These are phyloP conservation scores for Anthostomella pinea DNA, from an alignment of 2,329 filamentous ascomycete species.

Conservation along the genomic window DNA sequence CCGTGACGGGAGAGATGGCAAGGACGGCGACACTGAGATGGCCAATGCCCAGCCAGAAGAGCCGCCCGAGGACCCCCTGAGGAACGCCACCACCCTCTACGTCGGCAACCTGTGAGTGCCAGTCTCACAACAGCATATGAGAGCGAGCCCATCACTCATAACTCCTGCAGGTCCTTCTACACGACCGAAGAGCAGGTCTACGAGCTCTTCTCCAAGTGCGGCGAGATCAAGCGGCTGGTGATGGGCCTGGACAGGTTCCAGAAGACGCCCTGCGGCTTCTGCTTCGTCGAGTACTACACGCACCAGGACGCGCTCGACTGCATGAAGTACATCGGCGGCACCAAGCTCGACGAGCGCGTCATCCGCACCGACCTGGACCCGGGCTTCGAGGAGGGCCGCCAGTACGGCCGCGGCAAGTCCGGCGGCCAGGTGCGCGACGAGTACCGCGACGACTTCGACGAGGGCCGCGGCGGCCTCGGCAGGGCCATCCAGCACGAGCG, in stretches of 20 bases:
- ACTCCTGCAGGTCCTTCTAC: conserved; percentile 74
- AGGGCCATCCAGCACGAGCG: conserved; percentile 62
- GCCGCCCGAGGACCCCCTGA: conserved; percentile 70
- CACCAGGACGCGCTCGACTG: conserved; percentile 96
- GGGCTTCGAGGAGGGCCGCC: conserved; percentile 90
- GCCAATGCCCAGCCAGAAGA: conserved; percentile 46
- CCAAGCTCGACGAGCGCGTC: conserved; percentile 95
- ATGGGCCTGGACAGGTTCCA: conserved; percentile 97
- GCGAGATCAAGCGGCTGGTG: conserved; percentile 95
- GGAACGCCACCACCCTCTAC: conserved; percentile 89
- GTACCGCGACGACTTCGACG: conserved; percentile 95
- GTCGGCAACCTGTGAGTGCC: conserved; percentile 83
- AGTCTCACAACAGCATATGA: not conserved
- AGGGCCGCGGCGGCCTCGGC: conserved; percentile 86
- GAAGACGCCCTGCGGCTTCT: conserved; percentile 98
- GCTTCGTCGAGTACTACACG: conserved; percentile 98
- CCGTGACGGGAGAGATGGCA: conserved; percentile 52
- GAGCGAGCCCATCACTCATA: conserved; percentile 12
- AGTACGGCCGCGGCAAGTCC: conserved; percentile 93
- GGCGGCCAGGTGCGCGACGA: conserved; percentile 97
- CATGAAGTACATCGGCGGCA: conserved; percentile 97
- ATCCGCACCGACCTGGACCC: conserved; percentile 95
- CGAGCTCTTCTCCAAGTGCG: conserved; percentile 92
- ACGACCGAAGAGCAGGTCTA: conserved; percentile 99
- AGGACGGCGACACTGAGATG: conserved; percentile 50